Conservation (phyloP, 2,329 filamentous ascomycete species). For the Exophiala spinifera region DNA sequence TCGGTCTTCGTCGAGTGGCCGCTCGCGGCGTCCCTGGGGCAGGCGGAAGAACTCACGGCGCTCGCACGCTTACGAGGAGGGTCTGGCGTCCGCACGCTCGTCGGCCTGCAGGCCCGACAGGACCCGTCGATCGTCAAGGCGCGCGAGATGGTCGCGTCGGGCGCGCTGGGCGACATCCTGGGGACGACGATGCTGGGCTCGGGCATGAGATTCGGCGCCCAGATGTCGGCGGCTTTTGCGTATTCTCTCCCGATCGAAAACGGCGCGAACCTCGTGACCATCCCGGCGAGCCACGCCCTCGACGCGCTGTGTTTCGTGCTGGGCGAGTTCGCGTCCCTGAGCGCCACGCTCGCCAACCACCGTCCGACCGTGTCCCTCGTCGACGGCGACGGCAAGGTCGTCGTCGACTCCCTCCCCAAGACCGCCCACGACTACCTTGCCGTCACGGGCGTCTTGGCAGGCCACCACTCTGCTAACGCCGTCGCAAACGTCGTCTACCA, state of each 20-base stretch:
- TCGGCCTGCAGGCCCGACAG: conserved; percentile 52
- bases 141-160: conserved; percentile 44
- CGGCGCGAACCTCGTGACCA: conserved; percentile 25
- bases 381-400: conserved; percentile 4
- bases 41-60: conserved; percentile 42
- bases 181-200: conserved; percentile 44
- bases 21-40: conserved; percentile 44
- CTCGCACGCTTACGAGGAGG: conserved; percentile 31
- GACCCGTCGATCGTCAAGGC: conserved; percentile 46
- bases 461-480: conserved; percentile 7
- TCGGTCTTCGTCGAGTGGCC: conserved; percentile 58
- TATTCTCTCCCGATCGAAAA: conserved; percentile 16
- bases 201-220: conserved; percentile 6
- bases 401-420: conserved; percentile 10
- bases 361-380: conserved; percentile 10
- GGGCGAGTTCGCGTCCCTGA: conserved; percentile 18
- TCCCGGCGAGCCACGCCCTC: conserved; percentile 20
- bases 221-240: neutral
- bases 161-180: conserved; percentile 51
- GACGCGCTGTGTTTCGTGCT: conserved; percentile 23
- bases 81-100: conserved; percentile 40
- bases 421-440: conserved; percentile 20
- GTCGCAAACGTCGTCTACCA: conserved; percentile 18
- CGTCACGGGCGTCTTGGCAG: conserved; percentile 12
- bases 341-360: conserved; percentile 20